Conservation (phyloP, 495 filamentous ascomycete species). For the Penicillium tannophilum region DNA sequence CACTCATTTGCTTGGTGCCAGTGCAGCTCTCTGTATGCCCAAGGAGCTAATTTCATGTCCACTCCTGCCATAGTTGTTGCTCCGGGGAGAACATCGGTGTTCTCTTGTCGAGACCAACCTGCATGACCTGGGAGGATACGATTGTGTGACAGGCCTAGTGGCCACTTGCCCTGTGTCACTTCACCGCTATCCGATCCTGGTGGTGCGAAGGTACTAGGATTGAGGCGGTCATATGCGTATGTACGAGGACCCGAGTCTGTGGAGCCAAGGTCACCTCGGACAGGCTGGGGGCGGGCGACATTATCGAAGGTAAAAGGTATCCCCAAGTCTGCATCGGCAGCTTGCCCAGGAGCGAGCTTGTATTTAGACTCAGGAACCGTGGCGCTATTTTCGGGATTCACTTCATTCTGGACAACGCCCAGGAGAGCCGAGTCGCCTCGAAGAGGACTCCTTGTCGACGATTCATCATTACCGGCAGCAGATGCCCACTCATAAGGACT, state of each 20-base stretch:
- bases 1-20: constrained; percentile 14
- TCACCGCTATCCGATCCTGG: constrained; percentile 10
- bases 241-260: constrained; percentile 11
- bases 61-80: constrained; percentile 11
- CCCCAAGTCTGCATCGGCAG: constrained; percentile 6
- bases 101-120: constrained; percentile 13
- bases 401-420: constrained; percentile 4
- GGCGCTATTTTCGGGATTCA: constrained; percentile 4
- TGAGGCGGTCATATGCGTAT: constrained; percentile 11
- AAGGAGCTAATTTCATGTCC: constrained; percentile 11
- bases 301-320: constrained; percentile 12
- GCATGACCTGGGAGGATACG: constrained; percentile 11
- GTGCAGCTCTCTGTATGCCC: constrained; percentile 12
- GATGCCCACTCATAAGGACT: neutral
- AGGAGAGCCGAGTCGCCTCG: constrained; percentile 5
- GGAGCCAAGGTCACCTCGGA: constrained; percentile 12
- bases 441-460: neutral
- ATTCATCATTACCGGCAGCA: constrained; percentile 8
- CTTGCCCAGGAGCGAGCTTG: constrained; percentile 7
- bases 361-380: neutral
- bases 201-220: constrained; percentile 10
- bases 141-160: constrained; percentile 10
- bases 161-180: constrained; percentile 11
- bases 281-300: constrained; percentile 3
- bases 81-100: constrained; percentile 3